phyloP scores from a whole-genome alignment of 257 asterid genomes.

The Solanum clarkiae region DNA sequence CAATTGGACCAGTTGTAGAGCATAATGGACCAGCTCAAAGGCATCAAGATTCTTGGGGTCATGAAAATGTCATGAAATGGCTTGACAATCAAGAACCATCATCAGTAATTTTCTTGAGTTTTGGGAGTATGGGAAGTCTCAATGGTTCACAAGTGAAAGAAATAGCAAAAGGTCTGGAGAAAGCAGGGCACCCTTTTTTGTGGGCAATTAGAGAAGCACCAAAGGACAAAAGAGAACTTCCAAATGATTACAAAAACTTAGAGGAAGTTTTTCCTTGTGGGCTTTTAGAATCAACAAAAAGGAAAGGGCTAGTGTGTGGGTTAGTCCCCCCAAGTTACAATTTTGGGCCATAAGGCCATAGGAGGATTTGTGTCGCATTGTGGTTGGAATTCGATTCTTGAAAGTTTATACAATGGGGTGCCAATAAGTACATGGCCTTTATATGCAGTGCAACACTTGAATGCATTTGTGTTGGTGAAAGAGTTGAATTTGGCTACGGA shows the following conservation, averaged over 20 bases:
- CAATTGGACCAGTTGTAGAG: conserved; percentile 7
- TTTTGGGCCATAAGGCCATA: conserved; percentile 2
- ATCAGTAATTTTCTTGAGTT: conserved; percentile 2
- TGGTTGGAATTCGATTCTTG: conserved; percentile 11
- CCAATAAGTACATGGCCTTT: conserved; percentile 11
- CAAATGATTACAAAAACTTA: background rate
- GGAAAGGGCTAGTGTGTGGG: conserved; percentile 3
- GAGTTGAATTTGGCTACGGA: conserved; percentile 7
- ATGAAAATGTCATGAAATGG: conserved; percentile 4
- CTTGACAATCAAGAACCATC: conserved; percentile 1
- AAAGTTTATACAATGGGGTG: conserved; percentile 3
- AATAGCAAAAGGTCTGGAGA: conserved; percentile 1
- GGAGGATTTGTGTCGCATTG: conserved; percentile 16
- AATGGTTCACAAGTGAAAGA: background rate
- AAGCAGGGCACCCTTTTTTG: conserved; percentile 1
- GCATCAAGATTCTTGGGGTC: background rate
- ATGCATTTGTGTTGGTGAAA: conserved; percentile 12
- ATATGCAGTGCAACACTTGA: conserved; percentile 12
- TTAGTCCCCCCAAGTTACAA: conserved; percentile 12
- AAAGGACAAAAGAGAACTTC: background rate
- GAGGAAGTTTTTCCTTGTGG: background rate
- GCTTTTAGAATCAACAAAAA: background rate
- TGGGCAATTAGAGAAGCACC: conserved; percentile 6
- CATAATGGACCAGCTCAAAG: background rate
- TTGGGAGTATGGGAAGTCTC: conserved; percentile 7